Evolutionary conservation across 805 yeast species (phyloP), one percentile per base, ranked within the genome.

Genomic region (Saccharomycopsis guyanensis): DNA sequence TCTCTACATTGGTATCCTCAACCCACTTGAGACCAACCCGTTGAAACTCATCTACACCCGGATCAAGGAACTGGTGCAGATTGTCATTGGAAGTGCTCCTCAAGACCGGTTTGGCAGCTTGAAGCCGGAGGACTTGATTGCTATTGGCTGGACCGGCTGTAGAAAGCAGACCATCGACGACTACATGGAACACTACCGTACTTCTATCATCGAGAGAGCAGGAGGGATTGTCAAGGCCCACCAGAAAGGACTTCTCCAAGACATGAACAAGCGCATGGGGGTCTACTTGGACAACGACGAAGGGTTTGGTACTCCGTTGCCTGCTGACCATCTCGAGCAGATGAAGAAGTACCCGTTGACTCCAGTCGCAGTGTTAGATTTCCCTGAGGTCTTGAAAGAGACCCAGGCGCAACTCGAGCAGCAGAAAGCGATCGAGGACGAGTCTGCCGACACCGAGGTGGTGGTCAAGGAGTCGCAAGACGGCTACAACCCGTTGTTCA

Each of bases 121-220:
- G 58, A 53, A 60, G 3, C 54, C 53, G 6, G 56, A 62, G 20
- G 69, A 74, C 49, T 72, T 89, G 56, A 55, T 78, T 29, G 63
- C 65, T 3, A 66, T 89, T 55, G 97, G 97, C 41, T 93, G 97
- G 97, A 87, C 96, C n/a, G 95, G 96, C 45, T 74, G 93, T 20
- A 82, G 80, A 63, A 80, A 80, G 55, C 82, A 82, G 12, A 72
- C 81, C 18, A 66, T 77, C 23, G 82, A 77, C 34, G 87, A 78
- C 53, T 91, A 82, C 72, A 76, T 75, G 57, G 82, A 79, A 51
- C 71, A 66, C 57, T 82, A 78, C 70, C 78, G 91, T 57, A 77
- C 80, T 42, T 66, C 65, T 55, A 72, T 73, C 57, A 76, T 84
- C 59, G 73, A 78, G 54, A 70, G 75, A 56, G 75, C 70, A 55